Percentiles rank a stretch among this genome's conserved stretches.
Conservation (phyloP, 371 early-diverging fungal genomes). For the Actinomortierella ambigua region DNA sequence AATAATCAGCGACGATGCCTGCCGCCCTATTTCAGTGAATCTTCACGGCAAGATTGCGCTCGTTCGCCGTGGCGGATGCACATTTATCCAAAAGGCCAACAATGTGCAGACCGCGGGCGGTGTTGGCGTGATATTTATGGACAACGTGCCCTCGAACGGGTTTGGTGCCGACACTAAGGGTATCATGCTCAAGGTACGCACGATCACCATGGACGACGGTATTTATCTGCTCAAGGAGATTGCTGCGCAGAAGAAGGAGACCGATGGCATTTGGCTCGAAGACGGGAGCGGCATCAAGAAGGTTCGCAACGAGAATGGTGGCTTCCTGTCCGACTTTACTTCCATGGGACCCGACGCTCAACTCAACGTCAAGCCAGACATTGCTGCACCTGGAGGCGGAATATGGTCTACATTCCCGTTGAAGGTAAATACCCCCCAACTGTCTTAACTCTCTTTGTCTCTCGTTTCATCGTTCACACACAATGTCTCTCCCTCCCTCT, state of each 20-base stretch:
- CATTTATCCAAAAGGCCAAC: constrained; percentile 52
- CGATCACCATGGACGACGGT: constrained; percentile 49
- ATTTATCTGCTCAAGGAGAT: constrained; percentile 28
- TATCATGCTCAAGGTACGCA: constrained; percentile 29
- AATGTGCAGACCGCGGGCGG: constrained; percentile 70
- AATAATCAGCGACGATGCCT: constrained; percentile 51
- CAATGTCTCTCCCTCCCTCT: background rate
- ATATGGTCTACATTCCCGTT: constrained; percentile 75
- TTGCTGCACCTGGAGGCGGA: constrained; percentile 75
- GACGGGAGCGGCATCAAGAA: constrained; percentile 29
- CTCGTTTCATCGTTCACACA: constrained; percentile 1
- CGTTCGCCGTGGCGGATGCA: constrained; percentile 69
- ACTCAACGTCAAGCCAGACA: constrained; percentile 73
- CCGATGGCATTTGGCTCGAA: constrained; percentile 22
- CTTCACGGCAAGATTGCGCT: constrained; percentile 60
- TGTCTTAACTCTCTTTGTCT: background rate
- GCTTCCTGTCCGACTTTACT: constrained; percentile 54
- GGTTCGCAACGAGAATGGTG: constrained; percentile 49
- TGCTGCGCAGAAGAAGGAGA: constrained; percentile 10
- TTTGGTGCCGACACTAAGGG: constrained; percentile 48
- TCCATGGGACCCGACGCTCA: constrained; percentile 78
- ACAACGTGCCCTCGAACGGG: constrained; percentile 45
- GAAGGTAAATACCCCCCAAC: constrained; percentile 18
- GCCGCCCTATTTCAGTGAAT: constrained; percentile 48
- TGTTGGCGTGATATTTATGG: constrained; percentile 59